Conservation (phyloP, 768 basidiomycete genomes). For the Collybiopsis luxurians region DNA sequence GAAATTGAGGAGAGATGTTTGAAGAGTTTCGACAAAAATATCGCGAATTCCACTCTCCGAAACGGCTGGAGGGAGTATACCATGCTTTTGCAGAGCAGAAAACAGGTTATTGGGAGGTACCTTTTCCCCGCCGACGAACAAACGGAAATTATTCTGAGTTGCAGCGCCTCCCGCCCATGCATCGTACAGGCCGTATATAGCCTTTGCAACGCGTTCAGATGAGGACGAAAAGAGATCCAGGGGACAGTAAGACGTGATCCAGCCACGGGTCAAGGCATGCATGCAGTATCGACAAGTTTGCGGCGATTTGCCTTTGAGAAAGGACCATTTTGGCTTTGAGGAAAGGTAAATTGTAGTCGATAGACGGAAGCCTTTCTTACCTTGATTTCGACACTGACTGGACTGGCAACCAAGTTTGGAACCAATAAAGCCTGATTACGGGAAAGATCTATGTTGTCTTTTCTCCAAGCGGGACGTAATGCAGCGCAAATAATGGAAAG, state of each 20-base stretch:
- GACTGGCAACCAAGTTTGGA: slow-evolving; percentile 67
- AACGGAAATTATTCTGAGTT: slow-evolving; percentile 73
- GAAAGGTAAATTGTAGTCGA: not conserved
- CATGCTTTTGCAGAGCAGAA: not conserved
- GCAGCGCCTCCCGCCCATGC: slow-evolving; percentile 68
- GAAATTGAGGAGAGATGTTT: slow-evolving; percentile 39
- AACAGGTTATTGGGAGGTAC: not conserved
- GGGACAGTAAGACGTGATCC: slow-evolving; percentile 69
- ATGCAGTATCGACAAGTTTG: slow-evolving; percentile 88
- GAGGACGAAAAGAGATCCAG: slow-evolving; percentile 86
- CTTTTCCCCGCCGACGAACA: slow-evolving; percentile 48
- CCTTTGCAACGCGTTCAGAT: slow-evolving; percentile 53
- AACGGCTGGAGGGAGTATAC: slow-evolving; percentile 7
- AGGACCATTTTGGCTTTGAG: slow-evolving; percentile 93
- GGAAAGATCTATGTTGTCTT: slow-evolving; percentile 50
- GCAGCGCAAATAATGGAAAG: slow-evolving; percentile 46
- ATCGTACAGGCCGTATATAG: slow-evolving; percentile 69
- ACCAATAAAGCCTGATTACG: slow-evolving; percentile 66
- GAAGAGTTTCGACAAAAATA: slow-evolving; percentile 47
- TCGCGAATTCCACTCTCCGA: slow-evolving; percentile 34
- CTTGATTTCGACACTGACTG: slow-evolving; percentile 88
- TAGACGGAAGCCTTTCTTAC: slow-evolving; percentile 31
- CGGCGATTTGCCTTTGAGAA: slow-evolving; percentile 56
- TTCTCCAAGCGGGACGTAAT: slow-evolving; percentile 56
- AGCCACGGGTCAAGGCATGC: slow-evolving; percentile 42